Conservation (phyloP, 164 flowering plant species). For the Kalanchoe fedtschenkoi region DNA sequence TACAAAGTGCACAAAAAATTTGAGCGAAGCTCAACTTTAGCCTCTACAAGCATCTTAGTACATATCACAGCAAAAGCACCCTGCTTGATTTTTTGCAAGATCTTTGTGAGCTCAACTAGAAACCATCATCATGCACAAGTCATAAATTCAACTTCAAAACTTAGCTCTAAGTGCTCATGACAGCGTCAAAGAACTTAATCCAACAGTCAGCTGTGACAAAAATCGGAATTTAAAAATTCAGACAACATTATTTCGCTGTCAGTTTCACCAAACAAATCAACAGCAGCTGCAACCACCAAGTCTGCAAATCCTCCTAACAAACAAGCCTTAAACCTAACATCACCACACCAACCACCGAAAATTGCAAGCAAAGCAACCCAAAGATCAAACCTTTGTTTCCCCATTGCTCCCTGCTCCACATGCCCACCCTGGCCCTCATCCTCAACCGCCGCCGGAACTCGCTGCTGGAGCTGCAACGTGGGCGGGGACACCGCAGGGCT, state of each 20-base stretch:
- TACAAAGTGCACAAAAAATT: no score
- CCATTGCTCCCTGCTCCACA: conserved; percentile 6
- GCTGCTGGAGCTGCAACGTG: conserved; percentile 14
- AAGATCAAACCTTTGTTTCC: conserved; percentile 36
- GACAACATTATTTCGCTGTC: neutral
- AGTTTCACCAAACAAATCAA: conserved; percentile 10
- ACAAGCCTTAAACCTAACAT: conserved; percentile 6
- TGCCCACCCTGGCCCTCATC: neutral
- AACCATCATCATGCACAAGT: neutral
- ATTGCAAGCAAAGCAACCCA: neutral
- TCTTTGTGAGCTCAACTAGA: no score
- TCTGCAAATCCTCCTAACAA: neutral
- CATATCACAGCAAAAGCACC: no score
- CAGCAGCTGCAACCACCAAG: neutral
- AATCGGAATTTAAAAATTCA: neutral
- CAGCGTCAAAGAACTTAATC: no score
- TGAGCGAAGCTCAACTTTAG: no score
- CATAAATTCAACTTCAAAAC: neutral
- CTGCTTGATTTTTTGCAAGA: no score
- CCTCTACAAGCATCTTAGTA: no score
- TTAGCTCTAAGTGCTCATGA: no score
- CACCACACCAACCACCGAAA: neutral
- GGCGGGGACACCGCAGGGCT: conserved; percentile 10
- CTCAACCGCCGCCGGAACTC: neutral
- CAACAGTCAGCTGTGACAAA: no score